Base-by-base conservation (phyloP, 805 yeast genomes). In the Saccharomycopsis selenospora region DNA sequence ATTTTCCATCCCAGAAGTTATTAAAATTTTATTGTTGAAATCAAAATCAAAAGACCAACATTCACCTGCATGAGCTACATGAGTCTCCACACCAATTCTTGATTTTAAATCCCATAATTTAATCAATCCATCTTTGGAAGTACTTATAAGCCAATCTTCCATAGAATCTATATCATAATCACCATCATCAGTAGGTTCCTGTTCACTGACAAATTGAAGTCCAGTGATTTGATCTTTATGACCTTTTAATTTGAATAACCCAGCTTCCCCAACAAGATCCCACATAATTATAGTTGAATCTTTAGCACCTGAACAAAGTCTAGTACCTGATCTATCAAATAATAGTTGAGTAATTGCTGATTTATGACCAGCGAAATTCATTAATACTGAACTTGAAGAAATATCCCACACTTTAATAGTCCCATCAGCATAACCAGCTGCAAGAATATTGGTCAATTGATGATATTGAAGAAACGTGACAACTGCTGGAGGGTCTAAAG, bases 251-350 rank as follows among this genome's bases (percentile, higher is more conserved):
- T 91, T 83, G 68, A 77, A 85, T 28, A 91, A 66, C 10, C 99
- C 99, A 24, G 77, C 80, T 69, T 93, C 99, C 7, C 87, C 85
- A 13, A 93, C 90, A 48, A 93, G 75, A 68, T 93, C 99, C 99
- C 99, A 93, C 56, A 89, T 72, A 53, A 93, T 83, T 28, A 91
- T 78, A 47, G 77, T 71, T 3, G 96, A 76, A 64, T 93, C 99
- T 43, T 77, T 76, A 1, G 96, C 82, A 2, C 98, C 99, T 4
- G 95, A 85, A 27, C 82, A 75, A 14, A 93, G 68, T 53, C 93
- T 71, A 0, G 98, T 89, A 42, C 98, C 98, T 33, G 82, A 80
- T 13, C 63, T 57, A 61, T 90, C 96, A 59, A 91, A 93, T 46
- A 66, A 62, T 41, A 93, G 69, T 13, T 71, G 61, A 2, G 90